Conservation (phyloP, 768 basidiomycete species). For the Neoboletus magnificus region DNA sequence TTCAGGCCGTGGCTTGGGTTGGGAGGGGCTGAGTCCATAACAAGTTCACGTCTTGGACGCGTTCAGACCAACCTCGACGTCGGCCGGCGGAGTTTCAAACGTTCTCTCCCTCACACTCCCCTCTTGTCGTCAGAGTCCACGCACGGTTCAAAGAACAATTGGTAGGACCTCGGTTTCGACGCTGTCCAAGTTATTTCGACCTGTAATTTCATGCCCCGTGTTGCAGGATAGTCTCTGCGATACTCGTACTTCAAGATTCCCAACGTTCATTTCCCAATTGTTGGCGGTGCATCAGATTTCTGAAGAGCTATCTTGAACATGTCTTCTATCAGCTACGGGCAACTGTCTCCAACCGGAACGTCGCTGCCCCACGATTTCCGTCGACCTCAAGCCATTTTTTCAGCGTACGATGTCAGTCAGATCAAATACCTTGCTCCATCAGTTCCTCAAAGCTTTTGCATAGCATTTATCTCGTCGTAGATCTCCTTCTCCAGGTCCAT, state of each 20-base stretch:
- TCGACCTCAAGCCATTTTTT: conserved; percentile 22
- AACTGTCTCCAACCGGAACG: conserved; percentile 24
- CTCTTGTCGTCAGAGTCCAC: conserved; percentile 13
- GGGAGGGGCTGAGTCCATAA: conserved; percentile 21
- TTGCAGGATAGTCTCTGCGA: neutral
- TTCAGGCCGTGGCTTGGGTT: conserved; percentile 23
- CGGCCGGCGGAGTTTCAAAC: conserved; percentile 34
- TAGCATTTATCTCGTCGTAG: conserved; percentile 37
- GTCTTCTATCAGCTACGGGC: conserved; percentile 29
- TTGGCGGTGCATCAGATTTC: conserved; percentile 5
- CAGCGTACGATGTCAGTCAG: conserved; percentile 34
- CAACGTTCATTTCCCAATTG: conserved; percentile 1
- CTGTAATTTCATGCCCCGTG: conserved; percentile 3
- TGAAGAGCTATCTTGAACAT: conserved; percentile 11
- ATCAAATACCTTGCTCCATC: conserved; percentile 15
- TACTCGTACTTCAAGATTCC: conserved; percentile 2
- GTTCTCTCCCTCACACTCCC: conserved; percentile 22
- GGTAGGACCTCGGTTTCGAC: conserved; percentile 4
- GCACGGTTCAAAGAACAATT: conserved; percentile 5
- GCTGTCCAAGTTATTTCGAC: conserved; percentile 1
- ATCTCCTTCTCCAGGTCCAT: conserved; percentile 48
- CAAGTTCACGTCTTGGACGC: conserved; percentile 10
- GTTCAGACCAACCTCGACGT: conserved; percentile 11
- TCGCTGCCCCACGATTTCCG: conserved; percentile 28
- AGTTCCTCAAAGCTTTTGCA: conserved; percentile 20